These are phyloP conservation scores for Megacollybia platyphylla DNA, from an alignment of 1,284 basidiomycete species.

Conservation along the genomic window DNA sequence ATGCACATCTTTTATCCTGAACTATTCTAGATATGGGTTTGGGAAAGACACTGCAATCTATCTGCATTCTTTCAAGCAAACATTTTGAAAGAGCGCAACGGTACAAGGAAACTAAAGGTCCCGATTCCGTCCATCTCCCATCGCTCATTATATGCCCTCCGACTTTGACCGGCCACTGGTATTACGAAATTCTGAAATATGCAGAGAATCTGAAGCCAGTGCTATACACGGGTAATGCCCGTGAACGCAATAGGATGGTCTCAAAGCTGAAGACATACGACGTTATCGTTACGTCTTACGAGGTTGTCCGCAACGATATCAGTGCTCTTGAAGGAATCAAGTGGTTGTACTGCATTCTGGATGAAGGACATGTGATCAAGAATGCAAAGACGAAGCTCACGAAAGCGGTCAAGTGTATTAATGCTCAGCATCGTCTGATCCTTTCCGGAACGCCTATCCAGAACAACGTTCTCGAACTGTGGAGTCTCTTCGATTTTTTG, in stretches of 20 bases:
- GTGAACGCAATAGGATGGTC: constrained; percentile 68
- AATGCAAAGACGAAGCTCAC: constrained; percentile 97
- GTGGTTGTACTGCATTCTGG: constrained; percentile 96
- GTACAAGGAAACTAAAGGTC: constrained; percentile 54
- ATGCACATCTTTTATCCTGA: not conserved
- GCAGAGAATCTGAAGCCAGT: constrained; percentile 77
- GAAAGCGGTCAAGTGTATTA: constrained; percentile 87
- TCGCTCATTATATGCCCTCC: constrained; percentile 96
- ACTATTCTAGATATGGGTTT: constrained; percentile 82
- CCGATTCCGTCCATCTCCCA: constrained; percentile 80
- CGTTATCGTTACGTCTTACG: constrained; percentile 93
- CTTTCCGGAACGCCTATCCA: constrained; percentile 98
- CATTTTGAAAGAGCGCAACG: constrained; percentile 77
- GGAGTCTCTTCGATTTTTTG: constrained; percentile 98
- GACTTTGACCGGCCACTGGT: constrained; percentile 97
- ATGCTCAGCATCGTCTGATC: constrained; percentile 87
- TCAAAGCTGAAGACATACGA: constrained; percentile 65
- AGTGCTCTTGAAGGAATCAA: constrained; percentile 59
- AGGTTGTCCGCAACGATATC: constrained; percentile 95
- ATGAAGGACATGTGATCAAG: constrained; percentile 99
- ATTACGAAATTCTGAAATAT: constrained; percentile 95
- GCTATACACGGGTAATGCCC: constrained; percentile 85
- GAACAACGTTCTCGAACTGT: constrained; percentile 97
- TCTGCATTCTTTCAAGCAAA: constrained; percentile 93
- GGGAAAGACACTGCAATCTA: constrained; percentile 96